These are phyloP conservation scores for Leptomonas pyrrhocoris DNA, from an alignment of 208 protist genomes.

Conservation along the genomic window DNA sequence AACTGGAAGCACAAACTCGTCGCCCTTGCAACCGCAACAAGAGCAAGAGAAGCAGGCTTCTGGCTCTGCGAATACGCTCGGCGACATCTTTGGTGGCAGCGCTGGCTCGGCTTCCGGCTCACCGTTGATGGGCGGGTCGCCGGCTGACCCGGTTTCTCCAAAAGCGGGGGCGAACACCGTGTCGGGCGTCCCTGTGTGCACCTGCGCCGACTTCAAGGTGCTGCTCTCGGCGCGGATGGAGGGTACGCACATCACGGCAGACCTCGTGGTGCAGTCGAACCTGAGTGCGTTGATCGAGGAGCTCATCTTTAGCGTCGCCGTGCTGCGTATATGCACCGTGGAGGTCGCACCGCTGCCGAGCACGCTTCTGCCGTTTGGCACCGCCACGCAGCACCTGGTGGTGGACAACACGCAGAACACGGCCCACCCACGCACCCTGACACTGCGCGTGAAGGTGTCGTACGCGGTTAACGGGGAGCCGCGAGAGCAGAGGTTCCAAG, in stretches of 20 bases:
- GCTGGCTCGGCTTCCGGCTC: conserved; percentile 8
- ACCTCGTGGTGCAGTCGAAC: conserved; percentile 51
- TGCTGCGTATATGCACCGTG: conserved; percentile 62
- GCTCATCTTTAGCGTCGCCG: conserved; percentile 74
- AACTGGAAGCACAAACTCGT: conserved; percentile 1
- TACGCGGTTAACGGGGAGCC: conserved; percentile 52
- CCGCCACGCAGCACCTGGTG: conserved; percentile 47
- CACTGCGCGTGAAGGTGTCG: conserved; percentile 70
- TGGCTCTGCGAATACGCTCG: conserved; percentile 16
- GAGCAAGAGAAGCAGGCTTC: background rate
- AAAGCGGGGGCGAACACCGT: background rate
- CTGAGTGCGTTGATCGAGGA: conserved; percentile 40
- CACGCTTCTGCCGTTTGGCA: conserved; percentile 42
- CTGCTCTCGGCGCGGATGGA: conserved; percentile 37
- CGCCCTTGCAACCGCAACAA: background rate
- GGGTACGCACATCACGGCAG: conserved; percentile 26
- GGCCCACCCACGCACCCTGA: conserved; percentile 53
- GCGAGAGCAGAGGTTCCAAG: conserved; percentile 71
- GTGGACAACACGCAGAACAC: conserved; percentile 59
- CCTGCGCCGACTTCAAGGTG: conserved; percentile 58
- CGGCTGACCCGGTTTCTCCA: background rate
- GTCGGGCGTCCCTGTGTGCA: conserved; percentile 41
- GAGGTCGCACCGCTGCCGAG: conserved; percentile 54
- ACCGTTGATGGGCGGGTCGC: conserved; percentile 5
- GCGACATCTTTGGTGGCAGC: conserved; percentile 33